Conservation (phyloP, 2,329 filamentous ascomycete species). For the Bipolaris sorokiniana region DNA sequence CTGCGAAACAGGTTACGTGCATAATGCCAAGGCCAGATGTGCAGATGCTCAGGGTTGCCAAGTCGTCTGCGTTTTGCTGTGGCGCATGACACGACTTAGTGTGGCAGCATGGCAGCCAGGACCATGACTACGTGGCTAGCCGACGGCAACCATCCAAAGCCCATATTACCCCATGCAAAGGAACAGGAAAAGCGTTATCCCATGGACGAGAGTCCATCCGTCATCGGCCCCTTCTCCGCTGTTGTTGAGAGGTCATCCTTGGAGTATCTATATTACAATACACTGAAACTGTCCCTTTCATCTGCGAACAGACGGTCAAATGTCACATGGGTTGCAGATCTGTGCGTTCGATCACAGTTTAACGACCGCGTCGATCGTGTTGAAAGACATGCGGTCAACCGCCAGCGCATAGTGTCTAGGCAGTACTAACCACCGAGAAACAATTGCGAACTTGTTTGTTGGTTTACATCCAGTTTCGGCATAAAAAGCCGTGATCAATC, state of each 20-base stretch:
- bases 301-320: not conserved
- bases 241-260: not conserved
- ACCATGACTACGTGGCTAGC: slow-evolving; percentile 3
- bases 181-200: not conserved
- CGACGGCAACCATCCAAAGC: not conserved
- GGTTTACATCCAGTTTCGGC: not conserved
- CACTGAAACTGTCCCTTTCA: not conserved
- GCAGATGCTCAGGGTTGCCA: not conserved
- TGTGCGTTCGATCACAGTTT: not conserved
- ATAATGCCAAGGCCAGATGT: slow-evolving; percentile 8
- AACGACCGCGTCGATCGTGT: slow-evolving; percentile 1
- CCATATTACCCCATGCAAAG: not conserved
- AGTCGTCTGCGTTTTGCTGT: slow-evolving; percentile 11
- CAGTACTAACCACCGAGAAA: not conserved
- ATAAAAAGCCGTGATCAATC: not conserved
- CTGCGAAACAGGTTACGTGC: slow-evolving; percentile 1
- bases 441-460: not conserved
- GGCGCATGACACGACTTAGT: slow-evolving; percentile 16
- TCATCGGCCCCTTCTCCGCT: not conserved
- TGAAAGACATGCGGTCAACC: not conserved
- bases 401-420: not conserved
- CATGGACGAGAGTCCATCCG: not conserved
- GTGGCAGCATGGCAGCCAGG: slow-evolving; percentile 4
- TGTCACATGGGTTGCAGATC: slow-evolving; percentile 9
- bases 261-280: not conserved